Percentiles rank a stretch among this genome's conserved stretches.
Evolutionary conservation across 2,329 filamentous ascomycete genomes (phyloP).

Genomic region (Diaporthe humulicola): DNA sequence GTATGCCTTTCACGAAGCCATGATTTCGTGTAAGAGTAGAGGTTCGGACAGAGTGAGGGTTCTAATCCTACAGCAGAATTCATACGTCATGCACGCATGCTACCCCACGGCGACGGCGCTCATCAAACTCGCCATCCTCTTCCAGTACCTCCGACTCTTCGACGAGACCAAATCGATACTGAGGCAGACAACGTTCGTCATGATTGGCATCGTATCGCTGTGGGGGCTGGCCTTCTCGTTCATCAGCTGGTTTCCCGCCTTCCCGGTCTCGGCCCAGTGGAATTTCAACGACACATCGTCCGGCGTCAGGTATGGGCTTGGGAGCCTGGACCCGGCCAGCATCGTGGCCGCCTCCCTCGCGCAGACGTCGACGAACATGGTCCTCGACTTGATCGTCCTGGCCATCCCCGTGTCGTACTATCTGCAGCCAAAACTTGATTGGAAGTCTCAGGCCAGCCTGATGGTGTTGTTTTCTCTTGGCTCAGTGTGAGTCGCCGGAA

Average conservation of each 20-base stretch:
- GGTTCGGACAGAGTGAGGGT: neutral
- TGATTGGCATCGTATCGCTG: constrained; percentile 41
- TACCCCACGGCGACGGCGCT: constrained; percentile 45
- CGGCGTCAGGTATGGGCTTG: constrained; percentile 46
- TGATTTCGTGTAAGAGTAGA: too few relatives aligned
- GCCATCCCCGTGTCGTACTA: constrained; percentile 49
- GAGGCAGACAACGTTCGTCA: constrained; percentile 39
- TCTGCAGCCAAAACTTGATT: constrained; percentile 43
- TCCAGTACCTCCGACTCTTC: constrained; percentile 47
- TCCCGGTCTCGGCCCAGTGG: constrained; percentile 45
- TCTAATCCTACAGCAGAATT: constrained; percentile 37
- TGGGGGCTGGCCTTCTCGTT: constrained; percentile 46
- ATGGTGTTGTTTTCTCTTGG: constrained; percentile 49
- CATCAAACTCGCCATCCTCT: constrained; percentile 47
- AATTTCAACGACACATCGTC: constrained; percentile 38
- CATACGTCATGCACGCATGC: constrained; percentile 44
- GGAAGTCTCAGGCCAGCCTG: constrained; percentile 49
- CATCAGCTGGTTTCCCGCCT: constrained; percentile 46
- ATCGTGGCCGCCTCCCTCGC: constrained; percentile 47
- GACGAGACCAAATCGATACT: constrained; percentile 25
- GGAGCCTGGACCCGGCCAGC: constrained; percentile 43
- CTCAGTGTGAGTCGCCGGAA: constrained; percentile 44
- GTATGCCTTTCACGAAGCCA: neutral
- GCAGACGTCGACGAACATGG: constrained; percentile 49
- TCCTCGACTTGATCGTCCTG: constrained; percentile 49